These are phyloP conservation scores for Diaporthe humulicola DNA, from an alignment of 2,329 filamentous ascomycete species.

Conservation along the genomic window DNA sequence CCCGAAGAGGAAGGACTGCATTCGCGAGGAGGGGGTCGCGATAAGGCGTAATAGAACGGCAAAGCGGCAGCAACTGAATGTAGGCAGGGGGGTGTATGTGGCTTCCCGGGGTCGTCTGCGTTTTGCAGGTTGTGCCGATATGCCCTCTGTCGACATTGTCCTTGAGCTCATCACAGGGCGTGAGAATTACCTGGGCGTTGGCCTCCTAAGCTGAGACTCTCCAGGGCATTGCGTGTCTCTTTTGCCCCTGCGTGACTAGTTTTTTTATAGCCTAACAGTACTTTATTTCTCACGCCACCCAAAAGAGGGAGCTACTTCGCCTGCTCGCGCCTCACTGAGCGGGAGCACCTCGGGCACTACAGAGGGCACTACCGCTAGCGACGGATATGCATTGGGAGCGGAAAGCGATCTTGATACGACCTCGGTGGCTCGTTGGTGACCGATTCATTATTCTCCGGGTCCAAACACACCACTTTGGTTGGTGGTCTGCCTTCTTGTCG, in stretches of 20 bases:
- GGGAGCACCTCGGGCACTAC: constrained; percentile 35
- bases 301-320: neutral
- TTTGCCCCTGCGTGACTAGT: constrained; percentile 19
- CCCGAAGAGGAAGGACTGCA: constrained; percentile 31
- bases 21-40: neutral
- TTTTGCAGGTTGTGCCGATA: neutral
- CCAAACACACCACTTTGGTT: constrained; percentile 3
- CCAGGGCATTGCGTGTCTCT: constrained; percentile 24
- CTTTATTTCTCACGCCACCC: constrained; percentile 12
- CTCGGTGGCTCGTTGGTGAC: neutral
- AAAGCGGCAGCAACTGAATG: constrained; percentile 2
- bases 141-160: neutral
- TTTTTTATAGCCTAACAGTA: neutral
- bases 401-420: constrained; percentile 17
- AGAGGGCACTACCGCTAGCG: constrained; percentile 18
- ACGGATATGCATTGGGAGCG: constrained; percentile 27
- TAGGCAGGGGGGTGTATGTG: constrained; percentile 2
- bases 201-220: constrained; percentile 27
- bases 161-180: neutral
- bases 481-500: constrained; percentile 9
- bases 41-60: constrained; percentile 12
- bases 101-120: neutral
- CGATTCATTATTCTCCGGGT: neutral
- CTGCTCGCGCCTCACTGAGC: constrained; percentile 20
- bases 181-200: constrained; percentile 2